Evolutionary conservation across 768 basidiomycete genomes (phyloP).

Genomic region (Collybiopsis luxurians): DNA sequence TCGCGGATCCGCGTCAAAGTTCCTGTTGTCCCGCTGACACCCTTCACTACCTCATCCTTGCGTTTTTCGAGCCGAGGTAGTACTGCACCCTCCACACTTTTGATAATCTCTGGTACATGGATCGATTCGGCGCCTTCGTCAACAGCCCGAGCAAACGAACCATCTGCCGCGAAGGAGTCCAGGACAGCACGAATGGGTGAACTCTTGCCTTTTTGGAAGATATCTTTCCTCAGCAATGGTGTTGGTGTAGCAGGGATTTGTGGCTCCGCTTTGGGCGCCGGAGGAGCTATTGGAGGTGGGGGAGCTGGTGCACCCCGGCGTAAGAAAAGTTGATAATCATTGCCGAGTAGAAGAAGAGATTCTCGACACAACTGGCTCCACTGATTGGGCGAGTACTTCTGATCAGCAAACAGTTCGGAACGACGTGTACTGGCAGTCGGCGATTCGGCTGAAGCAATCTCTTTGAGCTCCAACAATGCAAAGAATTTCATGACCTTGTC

Average conservation of each 20-base stretch:
- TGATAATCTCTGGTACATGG: conserved; percentile 50
- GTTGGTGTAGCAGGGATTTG: conserved; percentile 30
- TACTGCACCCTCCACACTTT: conserved; percentile 28
- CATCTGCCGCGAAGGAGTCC: conserved; percentile 59
- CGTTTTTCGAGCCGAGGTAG: conserved; percentile 12
- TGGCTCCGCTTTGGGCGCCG: conserved; percentile 24
- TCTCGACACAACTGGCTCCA: conserved; percentile 64
- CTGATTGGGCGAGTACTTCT: conserved; percentile 59
- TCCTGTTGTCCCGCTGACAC: conserved; percentile 18
- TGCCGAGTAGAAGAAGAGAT: conserved; percentile 57
- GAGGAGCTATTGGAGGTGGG: conserved; percentile 11
- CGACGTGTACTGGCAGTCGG: conserved; percentile 41
- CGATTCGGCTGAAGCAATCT: conserved; percentile 44
- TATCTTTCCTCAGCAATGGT: conserved; percentile 38
- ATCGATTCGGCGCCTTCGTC: conserved; percentile 42
- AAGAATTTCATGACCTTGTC: conserved; percentile 56
- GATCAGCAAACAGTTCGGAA: conserved; percentile 62
- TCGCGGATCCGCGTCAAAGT: neutral
- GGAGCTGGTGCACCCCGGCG: conserved; percentile 48
- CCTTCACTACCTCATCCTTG: conserved; percentile 19
- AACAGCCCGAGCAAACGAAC: conserved; percentile 48
- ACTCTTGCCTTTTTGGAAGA: conserved; percentile 40
- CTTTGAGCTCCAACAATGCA: conserved; percentile 62
- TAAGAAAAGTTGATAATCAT: conserved; percentile 66
- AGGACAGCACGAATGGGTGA: conserved; percentile 56